Percentiles rank a stretch among this genome's conserved stretches.
Conservation (phyloP, 306 rosid species). For the Potentilla sterilis region DNA sequence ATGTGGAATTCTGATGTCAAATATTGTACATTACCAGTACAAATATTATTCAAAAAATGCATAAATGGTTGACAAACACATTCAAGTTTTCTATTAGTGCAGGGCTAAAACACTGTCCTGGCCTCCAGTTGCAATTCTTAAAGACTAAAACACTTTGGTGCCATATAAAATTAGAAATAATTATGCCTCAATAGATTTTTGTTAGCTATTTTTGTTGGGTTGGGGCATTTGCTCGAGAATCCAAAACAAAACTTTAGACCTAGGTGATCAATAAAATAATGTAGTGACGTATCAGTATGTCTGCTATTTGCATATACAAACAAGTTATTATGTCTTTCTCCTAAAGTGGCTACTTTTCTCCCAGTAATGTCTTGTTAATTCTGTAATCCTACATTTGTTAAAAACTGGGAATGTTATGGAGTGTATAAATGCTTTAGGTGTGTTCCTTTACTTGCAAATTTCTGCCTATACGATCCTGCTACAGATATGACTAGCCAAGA, state of each 20-base stretch:
- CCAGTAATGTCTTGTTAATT: neutral
- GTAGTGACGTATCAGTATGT: neutral
- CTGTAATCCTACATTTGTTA: neutral
- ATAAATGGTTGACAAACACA: neutral
- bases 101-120: neutral
- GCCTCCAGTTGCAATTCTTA: neutral
- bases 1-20: neutral
- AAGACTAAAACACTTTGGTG: neutral
- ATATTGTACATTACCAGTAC: neutral
- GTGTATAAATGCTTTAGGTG: neutral
- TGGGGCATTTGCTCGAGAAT: neutral
- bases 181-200: neutral
- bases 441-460: neutral
- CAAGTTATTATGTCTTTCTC: neutral
- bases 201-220: neutral
- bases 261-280: neutral
- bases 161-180: neutral
- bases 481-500: neutral
- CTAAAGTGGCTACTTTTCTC: neutral
- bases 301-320: neutral
- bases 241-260: neutral
- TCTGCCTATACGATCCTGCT: neutral
- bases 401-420: neutral
- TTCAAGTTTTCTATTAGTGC: neutral
- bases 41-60: too few species aligned